Conservation (phyloP, 2,329 filamentous ascomycete genomes). For the Nothophaeocryptopus gaeumannii region DNA sequence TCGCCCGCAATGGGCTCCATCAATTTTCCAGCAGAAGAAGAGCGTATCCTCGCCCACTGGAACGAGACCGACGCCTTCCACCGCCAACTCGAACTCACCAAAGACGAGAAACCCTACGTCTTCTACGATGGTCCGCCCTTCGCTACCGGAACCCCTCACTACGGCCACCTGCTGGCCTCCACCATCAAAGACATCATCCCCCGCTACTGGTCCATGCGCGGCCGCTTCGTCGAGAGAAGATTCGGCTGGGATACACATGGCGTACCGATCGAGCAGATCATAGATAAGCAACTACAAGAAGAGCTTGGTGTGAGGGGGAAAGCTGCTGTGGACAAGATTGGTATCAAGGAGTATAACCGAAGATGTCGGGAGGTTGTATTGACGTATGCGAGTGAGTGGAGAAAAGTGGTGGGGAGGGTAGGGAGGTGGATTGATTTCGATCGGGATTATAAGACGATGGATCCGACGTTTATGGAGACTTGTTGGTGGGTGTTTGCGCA, state of each 20-base stretch:
- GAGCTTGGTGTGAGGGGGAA: conserved; percentile 77
- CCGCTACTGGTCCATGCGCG: conserved; percentile 96
- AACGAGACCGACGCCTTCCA: conserved; percentile 89
- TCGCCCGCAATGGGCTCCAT: conserved; percentile 48
- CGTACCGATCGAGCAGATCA: conserved; percentile 92
- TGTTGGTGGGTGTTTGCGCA: conserved; percentile 97
- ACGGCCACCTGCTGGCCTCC: conserved; percentile 78
- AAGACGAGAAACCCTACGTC: conserved; percentile 79
- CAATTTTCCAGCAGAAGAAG: conserved; percentile 89
- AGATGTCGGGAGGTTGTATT: conserved; percentile 93
- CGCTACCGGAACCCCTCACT: conserved; percentile 60
- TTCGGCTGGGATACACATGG: conserved; percentile 97
- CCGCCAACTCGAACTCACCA: conserved; percentile 80
- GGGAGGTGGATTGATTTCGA: conserved; percentile 98
- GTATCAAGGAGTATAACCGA: conserved; percentile 84
- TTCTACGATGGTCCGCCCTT: conserved; percentile 76
- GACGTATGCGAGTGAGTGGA: conserved; percentile 84
- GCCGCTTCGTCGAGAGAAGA: conserved; percentile 83
- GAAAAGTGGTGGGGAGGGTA: conserved; percentile 78
- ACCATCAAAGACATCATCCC: conserved; percentile 98
- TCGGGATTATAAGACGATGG: conserved; percentile 98
- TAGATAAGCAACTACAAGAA: conserved; percentile 73
- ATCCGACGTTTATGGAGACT: conserved; percentile 91
- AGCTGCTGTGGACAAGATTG: conserved; percentile 81
- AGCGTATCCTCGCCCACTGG: conserved; percentile 80